phyloP scores from a whole-genome alignment of 2,329 filamentous ascomycete genomes.

The Pochonia chlamydosporia region DNA sequence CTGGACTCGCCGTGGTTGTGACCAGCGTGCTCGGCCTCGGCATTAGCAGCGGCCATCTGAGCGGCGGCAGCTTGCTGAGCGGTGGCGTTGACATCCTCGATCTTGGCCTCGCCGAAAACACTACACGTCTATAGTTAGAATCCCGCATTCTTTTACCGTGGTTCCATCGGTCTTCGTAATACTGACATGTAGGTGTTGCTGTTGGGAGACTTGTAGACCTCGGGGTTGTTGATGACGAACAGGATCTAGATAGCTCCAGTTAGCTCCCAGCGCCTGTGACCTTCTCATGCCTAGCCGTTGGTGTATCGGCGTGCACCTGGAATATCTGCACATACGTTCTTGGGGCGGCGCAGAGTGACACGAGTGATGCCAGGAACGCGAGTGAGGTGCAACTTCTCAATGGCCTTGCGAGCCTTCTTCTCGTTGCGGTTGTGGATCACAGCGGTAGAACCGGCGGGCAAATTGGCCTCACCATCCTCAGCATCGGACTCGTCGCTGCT shows the following conservation, averaged over 20 bases:
- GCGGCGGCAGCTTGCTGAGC: constrained; percentile 86
- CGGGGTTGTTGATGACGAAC: constrained; percentile 99
- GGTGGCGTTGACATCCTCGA: constrained; percentile 98
- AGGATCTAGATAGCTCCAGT: constrained; percentile 62
- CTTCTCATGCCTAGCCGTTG: neutral
- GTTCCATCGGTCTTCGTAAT: neutral
- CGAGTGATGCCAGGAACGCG: constrained; percentile 96
- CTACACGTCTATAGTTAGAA: constrained; percentile 37
- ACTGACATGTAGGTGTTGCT: constrained; percentile 99
- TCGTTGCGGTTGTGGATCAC: constrained; percentile 98
- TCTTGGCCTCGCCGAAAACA: constrained; percentile 99
- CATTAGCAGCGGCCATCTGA: constrained; percentile 73
- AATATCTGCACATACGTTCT: constrained; percentile 72
- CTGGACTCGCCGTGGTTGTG: constrained; percentile 67
- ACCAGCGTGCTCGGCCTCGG: constrained; percentile 61
- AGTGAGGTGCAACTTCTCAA: constrained; percentile 96
- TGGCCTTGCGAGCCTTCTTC: constrained; percentile 99
- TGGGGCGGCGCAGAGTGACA: constrained; percentile 94
- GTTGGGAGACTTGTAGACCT: constrained; percentile 98
- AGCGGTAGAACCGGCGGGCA: constrained; percentile 79
- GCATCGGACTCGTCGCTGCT: constrained; percentile 71
- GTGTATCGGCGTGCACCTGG: neutral
- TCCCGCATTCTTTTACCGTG: neutral
- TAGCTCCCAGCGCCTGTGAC: constrained; percentile 13
- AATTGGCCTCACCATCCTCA: constrained; percentile 73